Conservation (phyloP, 306 rosid genomes). For the Neltuma alba region DNA sequence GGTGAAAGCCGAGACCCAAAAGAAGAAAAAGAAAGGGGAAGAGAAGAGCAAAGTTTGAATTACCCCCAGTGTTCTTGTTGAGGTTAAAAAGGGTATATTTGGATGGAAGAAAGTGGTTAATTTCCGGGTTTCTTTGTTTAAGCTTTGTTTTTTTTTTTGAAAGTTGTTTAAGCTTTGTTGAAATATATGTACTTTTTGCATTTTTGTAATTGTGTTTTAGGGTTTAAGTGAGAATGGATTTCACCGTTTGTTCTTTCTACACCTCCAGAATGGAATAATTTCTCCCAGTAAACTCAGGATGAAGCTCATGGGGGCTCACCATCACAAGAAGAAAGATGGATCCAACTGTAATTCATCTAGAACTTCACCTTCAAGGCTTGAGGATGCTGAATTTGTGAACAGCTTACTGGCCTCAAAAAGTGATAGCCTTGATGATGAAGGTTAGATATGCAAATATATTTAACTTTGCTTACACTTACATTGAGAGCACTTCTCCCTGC, state of each 20-base stretch:
- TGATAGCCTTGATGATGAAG: constrained; percentile 74
- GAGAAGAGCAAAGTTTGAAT: constrained; percentile 12
- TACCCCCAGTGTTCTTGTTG: constrained; percentile 6
- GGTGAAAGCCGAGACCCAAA: constrained; percentile 3
- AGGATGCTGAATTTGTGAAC: constrained; percentile 68
- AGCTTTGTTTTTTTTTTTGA: no score
- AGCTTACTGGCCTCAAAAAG: constrained; percentile 58
- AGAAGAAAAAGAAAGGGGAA: neutral
- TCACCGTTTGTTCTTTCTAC: neutral
- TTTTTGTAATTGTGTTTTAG: constrained; percentile 26
- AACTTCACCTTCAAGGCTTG: constrained; percentile 87
- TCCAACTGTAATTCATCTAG: constrained; percentile 90
- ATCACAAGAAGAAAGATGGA: constrained; percentile 73
- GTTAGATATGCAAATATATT: constrained; percentile 32
- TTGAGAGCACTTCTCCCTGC: neutral
- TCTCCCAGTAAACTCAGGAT: constrained; percentile 94
- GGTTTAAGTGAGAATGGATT: constrained; percentile 3
- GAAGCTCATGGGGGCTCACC: constrained; percentile 85
- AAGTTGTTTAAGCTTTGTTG: no score
- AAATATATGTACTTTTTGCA: constrained; percentile 23
- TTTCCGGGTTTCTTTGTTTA: constrained; percentile 15
- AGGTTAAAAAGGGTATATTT: constrained; percentile 37
- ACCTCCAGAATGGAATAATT: constrained; percentile 79
- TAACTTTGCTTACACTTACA: neutral
- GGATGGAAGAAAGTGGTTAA: constrained; percentile 28